Evolutionary conservation across 2,329 filamentous ascomycete genomes (phyloP).

Genomic region (Ceratocystis papillata): DNA sequence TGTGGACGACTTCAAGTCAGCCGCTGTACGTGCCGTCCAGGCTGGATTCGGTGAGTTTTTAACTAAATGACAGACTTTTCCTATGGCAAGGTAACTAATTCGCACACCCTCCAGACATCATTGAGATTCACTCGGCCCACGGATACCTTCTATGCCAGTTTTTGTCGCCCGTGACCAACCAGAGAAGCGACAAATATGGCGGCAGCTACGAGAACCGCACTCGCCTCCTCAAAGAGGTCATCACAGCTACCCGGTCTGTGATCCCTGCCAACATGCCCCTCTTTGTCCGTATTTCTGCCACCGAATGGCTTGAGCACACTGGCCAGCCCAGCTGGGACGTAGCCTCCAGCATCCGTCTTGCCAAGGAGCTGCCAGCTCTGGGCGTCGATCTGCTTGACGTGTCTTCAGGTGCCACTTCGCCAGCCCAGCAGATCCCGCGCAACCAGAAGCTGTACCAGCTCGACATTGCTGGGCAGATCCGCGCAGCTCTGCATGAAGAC

Average conservation of each 20-base stretch:
- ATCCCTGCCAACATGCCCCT: conserved; percentile 47
- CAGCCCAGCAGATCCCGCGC: conserved; percentile 47
- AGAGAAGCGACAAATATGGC: conserved; percentile 54
- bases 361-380: conserved; percentile 55
- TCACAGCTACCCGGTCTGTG: conserved; percentile 40
- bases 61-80: too few relatives aligned
- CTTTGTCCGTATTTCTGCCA: conserved; percentile 49
- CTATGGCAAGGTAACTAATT: too few relatives aligned
- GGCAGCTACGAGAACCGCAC: conserved; percentile 55
- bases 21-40: conserved; percentile 49
- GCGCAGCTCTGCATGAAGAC: conserved; percentile 48
- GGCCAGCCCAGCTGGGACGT: conserved; percentile 51
- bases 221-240: conserved; percentile 48
- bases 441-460: conserved; percentile 62
- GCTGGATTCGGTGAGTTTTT: conserved; percentile 45
- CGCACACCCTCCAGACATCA: conserved; percentile 42
- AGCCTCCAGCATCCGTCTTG: conserved; percentile 44
- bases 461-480: conserved; percentile 59
- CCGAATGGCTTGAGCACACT: conserved; percentile 49
- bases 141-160: conserved; percentile 59
- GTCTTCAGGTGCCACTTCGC: conserved; percentile 61
- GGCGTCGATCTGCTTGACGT: conserved; percentile 81
- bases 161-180: conserved; percentile 48
- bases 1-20: conserved; percentile 50
- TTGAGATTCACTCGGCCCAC: conserved; percentile 58